A percentile compares a stretch with the other conserved stretches of the same genome.
Evolutionary conservation across 495 filamentous ascomycete genomes (phyloP).

Genomic region (Annulohypoxylon maeteangense): DNA sequence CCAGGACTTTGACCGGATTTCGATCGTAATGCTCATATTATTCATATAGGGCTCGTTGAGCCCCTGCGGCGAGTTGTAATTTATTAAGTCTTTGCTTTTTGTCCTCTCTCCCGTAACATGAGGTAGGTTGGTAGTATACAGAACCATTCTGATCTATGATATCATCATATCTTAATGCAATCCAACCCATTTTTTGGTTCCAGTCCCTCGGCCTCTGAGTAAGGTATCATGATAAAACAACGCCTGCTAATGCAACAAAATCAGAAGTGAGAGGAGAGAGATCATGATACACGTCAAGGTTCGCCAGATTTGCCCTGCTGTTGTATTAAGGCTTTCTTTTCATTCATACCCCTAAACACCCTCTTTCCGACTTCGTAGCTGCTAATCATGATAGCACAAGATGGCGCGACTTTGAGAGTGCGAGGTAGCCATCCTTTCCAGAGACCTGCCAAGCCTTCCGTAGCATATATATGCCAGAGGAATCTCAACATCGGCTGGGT

Average conservation of each 20-base stretch:
- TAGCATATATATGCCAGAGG: slow-evolving; percentile 85
- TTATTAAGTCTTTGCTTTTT: slow-evolving; percentile 12
- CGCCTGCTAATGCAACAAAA: slow-evolving; percentile 41
- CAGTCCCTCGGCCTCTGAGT: slow-evolving; percentile 26
- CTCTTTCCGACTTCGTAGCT: slow-evolving; percentile 96
- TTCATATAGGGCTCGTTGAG: slow-evolving; percentile 13
- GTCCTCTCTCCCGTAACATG: slow-evolving; percentile 1
- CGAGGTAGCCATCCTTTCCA: slow-evolving; percentile 92
- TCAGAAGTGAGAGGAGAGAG: slow-evolving; percentile 26
- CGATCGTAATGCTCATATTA: slow-evolving; percentile 20
- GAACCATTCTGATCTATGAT: slow-evolving; percentile 25
- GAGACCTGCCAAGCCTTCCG: slow-evolving; percentile 81
- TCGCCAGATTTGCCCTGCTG: slow-evolving; percentile 14
- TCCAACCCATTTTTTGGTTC: slow-evolving; percentile 19
- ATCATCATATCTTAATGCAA: slow-evolving; percentile 27
- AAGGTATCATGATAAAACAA: slow-evolving; percentile 41
- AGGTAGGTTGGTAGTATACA: slow-evolving; percentile 26
- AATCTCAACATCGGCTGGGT: slow-evolving; percentile 78
- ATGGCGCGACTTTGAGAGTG: slow-evolving; percentile 93
- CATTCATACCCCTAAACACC: slow-evolving; percentile 82
- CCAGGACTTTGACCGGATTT: slow-evolving; percentile 2
- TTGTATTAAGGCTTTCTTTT: slow-evolving; percentile 57
- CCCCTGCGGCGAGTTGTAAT: slow-evolving; percentile 12
- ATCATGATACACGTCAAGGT: slow-evolving; percentile 25
- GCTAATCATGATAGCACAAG: slow-evolving; percentile 99